phyloP scores from a whole-genome alignment of 2,329 filamentous ascomycete species.

The Pezizomycotina sp. region DNA sequence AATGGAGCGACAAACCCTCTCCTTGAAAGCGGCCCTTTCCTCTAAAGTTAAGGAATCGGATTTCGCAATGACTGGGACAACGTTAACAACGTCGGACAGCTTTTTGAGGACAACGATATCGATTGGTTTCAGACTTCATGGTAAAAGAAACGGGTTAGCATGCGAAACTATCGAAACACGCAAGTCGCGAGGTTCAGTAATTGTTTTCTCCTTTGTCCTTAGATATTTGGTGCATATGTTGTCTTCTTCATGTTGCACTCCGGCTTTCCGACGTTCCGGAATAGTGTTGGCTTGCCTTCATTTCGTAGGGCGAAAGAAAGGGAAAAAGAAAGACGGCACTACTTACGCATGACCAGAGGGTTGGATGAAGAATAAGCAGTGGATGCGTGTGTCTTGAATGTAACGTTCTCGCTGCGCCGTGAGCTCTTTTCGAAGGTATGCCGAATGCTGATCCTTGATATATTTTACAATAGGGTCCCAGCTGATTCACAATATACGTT shows the following conservation, averaged over 20 bases:
- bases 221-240: too few relatives aligned
- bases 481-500: constrained; percentile 28
- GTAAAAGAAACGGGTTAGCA: constrained; percentile 9
- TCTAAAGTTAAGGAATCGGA: constrained; percentile 89
- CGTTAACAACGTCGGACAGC: constrained; percentile 96
- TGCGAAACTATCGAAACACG: constrained; percentile 7
- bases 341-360: constrained; percentile 75
- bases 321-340: too few relatives aligned
- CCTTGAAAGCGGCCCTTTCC: constrained; percentile 92
- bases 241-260: too few relatives aligned
- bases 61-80: constrained; percentile 97
- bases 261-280: too few relatives aligned
- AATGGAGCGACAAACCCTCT: constrained; percentile 36
- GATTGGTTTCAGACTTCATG: constrained; percentile 66
- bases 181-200: too few relatives aligned
- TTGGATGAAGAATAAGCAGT: constrained; percentile 99
- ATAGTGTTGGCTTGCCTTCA: too few relatives aligned
- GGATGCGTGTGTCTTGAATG: constrained; percentile 96
- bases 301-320: too few relatives aligned
- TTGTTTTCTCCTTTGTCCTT: too few relatives aligned
- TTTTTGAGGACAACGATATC: constrained; percentile 99
- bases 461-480: constrained; percentile 99
- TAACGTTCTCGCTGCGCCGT: constrained; percentile 97
- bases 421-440: constrained; percentile 97
- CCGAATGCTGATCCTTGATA: constrained; percentile 99